Conservation (phyloP, 495 filamentous ascomycete species). For the Chaetomium cochliodes region DNA sequence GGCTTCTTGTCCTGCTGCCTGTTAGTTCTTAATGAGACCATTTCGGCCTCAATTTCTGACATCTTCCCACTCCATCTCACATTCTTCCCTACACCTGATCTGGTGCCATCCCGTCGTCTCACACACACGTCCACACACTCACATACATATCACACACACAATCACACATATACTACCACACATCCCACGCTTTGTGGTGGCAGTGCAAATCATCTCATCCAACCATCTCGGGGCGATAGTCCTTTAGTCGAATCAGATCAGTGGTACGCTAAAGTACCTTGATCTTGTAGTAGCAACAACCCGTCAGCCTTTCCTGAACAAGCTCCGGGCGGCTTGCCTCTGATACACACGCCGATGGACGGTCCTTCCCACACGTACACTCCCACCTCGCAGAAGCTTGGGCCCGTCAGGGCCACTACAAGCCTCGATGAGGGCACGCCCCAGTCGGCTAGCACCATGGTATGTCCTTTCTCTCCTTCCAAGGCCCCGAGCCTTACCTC, state of each 20-base stretch:
- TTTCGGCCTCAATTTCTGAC: not conserved
- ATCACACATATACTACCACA: conserved; percentile 6
- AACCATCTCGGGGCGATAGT: conserved; percentile 2
- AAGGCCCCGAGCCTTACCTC: not conserved
- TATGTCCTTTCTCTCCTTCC: not conserved
- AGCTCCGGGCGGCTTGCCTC: not conserved
- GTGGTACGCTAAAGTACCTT: not conserved
- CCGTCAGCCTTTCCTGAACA: not conserved
- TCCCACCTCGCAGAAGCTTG: conserved; percentile 21
- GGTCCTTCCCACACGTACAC: conserved; percentile 18
- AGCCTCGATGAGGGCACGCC: conserved; percentile 11
- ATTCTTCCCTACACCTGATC: not conserved
- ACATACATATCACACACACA: not conserved
- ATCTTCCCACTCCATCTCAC: not conserved
- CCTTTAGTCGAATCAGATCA: not conserved
- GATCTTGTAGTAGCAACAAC: not conserved
- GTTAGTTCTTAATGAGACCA: conserved; percentile 4
- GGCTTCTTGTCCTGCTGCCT: not conserved
- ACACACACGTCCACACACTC: not conserved
- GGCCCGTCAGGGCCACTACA: conserved; percentile 13
- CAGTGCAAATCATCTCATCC: conserved; percentile 23
- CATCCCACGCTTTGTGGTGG: conserved; percentile 21
- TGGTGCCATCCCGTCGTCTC: not conserved
- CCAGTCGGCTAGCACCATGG: conserved; percentile 13
- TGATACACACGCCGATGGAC: conserved; percentile 8